These are phyloP conservation scores for Symmetrospora coprosmae DNA, from an alignment of 768 basidiomycete species.

Conservation along the genomic window DNA sequence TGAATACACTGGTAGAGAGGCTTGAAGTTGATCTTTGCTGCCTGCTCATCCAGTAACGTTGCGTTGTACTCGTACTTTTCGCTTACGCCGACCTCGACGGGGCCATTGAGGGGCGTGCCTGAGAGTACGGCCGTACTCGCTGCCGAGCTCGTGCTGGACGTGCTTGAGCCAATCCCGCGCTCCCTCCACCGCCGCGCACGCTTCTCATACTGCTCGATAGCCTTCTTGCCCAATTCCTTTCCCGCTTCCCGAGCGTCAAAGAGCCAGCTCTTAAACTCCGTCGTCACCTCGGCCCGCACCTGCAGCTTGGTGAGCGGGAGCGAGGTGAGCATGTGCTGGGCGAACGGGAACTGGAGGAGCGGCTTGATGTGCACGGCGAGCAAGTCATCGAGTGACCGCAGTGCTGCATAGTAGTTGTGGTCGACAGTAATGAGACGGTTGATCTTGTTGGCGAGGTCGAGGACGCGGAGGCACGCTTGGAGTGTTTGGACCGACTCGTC, in stretches of 20 bases:
- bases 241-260: constrained; percentile 83
- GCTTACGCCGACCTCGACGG: constrained; percentile 72
- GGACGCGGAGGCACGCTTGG: constrained; percentile 76
- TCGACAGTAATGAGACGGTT: constrained; percentile 83
- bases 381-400: constrained; percentile 85
- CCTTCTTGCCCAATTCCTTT: constrained; percentile 67
- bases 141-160: constrained; percentile 55
- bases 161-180: constrained; percentile 60
- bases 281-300: constrained; percentile 84
- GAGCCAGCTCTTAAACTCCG: constrained; percentile 91
- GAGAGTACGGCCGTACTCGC: constrained; percentile 50
- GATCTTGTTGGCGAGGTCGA: constrained; percentile 84
- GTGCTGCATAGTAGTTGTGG: constrained; percentile 81
- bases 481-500: constrained; percentile 94
- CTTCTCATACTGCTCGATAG: constrained; percentile 75
- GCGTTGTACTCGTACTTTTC: constrained; percentile 51
- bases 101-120: constrained; percentile 28
- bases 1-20: constrained; percentile 94
- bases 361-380: constrained; percentile 63
- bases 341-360: constrained; percentile 81
- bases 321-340: constrained; percentile 77
- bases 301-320: constrained; percentile 75
- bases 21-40: constrained; percentile 77
- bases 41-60: constrained; percentile 80
- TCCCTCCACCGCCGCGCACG: constrained; percentile 62